phyloP scores from a whole-genome alignment of 345 rosid genomes.

The Noccaea caerulescens region DNA sequence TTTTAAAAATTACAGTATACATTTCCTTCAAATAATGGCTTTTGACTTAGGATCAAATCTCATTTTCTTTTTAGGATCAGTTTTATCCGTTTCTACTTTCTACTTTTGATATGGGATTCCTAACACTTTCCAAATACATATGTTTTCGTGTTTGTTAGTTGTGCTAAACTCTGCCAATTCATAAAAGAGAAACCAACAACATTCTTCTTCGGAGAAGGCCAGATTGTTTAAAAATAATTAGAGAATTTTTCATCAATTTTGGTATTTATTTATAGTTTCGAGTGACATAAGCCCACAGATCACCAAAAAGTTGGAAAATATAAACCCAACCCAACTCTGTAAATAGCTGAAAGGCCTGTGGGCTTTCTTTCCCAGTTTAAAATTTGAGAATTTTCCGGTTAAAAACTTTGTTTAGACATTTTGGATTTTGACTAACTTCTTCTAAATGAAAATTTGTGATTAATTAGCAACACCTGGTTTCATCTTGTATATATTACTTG shows the following conservation, averaged over 20 bases:
- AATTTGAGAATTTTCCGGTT: background rate
- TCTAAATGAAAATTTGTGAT: background rate
- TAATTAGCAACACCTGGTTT: background rate
- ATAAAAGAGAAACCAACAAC: too few relatives aligned
- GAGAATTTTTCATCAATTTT: background rate
- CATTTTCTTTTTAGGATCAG: background rate
- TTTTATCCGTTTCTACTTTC: too few relatives aligned
- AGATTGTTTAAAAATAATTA: too few relatives aligned
- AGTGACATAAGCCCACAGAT: background rate
- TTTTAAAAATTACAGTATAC: background rate
- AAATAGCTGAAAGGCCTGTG: slow-evolving; percentile 17
- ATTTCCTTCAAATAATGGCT: background rate
- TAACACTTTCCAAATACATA: too few relatives aligned
- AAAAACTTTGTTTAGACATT: background rate
- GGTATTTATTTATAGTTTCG: background rate
- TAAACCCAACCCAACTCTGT: background rate
- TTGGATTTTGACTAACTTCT: background rate
- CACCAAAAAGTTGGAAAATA: background rate
- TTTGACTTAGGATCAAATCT: background rate
- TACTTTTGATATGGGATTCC: too few relatives aligned
- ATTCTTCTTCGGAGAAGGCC: too few relatives aligned
- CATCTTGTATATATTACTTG: background rate
- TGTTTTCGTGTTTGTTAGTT: too few relatives aligned
- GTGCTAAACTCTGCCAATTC: too few relatives aligned
- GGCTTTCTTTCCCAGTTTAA: background rate